Evolutionary conservation across 2,329 filamentous ascomycete genomes (phyloP).

Genomic region (Hypoxylon sp.): DNA sequence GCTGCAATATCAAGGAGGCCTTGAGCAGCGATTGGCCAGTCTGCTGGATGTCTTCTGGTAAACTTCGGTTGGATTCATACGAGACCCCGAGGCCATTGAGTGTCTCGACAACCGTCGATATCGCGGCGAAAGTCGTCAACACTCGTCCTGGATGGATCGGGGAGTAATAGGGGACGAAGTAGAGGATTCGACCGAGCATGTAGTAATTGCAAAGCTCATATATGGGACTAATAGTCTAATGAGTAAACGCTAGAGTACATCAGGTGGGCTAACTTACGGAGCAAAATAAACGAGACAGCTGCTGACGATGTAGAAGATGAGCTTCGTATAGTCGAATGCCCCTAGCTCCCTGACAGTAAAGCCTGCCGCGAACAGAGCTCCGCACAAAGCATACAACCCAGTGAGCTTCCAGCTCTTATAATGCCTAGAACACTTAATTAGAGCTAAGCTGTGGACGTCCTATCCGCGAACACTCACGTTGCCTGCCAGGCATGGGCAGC

Average conservation of each 20-base stretch:
- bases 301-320: constrained; percentile 60
- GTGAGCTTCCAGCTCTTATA: constrained; percentile 70
- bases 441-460: background rate
- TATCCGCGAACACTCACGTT: constrained; percentile 57
- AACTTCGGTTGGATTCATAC: constrained; percentile 60
- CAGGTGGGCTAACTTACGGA: constrained; percentile 47
- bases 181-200: constrained; percentile 67
- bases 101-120: constrained; percentile 63
- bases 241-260: constrained; percentile 14
- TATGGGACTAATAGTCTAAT: constrained; percentile 58
- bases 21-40: constrained; percentile 63
- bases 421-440: constrained; percentile 54
- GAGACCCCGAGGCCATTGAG: constrained; percentile 64
- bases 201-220: constrained; percentile 71
- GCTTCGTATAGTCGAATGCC: constrained; percentile 61
- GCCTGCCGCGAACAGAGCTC: constrained; percentile 67
- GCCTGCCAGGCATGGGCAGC: constrained; percentile 59
- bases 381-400: constrained; percentile 66
- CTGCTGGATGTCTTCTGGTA: constrained; percentile 56
- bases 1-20: constrained; percentile 66
- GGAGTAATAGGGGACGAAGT: constrained; percentile 69
- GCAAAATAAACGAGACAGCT: constrained; percentile 55
- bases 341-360: constrained; percentile 64
- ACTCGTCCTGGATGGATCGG: constrained; percentile 61
- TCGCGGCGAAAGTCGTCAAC: constrained; percentile 58